Base-by-base conservation (phyloP, 1,139 yeast genomes). In the Yamadazyma mexicana region DNA sequence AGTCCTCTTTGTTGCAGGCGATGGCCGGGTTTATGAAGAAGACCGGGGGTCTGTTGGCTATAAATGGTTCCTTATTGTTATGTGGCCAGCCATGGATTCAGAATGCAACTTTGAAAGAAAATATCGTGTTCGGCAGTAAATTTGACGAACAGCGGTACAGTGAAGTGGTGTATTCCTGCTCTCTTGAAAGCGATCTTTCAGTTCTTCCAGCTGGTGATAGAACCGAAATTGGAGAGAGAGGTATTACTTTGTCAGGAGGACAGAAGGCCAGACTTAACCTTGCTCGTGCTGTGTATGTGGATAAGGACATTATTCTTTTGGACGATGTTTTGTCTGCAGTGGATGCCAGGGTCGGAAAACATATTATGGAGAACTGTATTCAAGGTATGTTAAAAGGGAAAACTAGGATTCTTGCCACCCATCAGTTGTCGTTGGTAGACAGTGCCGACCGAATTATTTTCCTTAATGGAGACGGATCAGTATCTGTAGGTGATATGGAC, bases 1-100 rank as follows among this genome's bases (percentile, higher is more conserved):
- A 85, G 51, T 69, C 86, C 0, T 79, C 88, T 2, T 62, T 85
- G 34, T 64, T 50, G 28, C 45, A 40, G 35, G 86, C 87, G 0
- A 56, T 83, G 20, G 64, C 79, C 4, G 88, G 89, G 1, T 65
- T 69, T 40, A 79, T 79, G 83, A 68, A 63, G 34, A 60, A 68
- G 35, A 60, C 59, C 0, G 23, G 46, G 1, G 83, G 84, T 27
- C 20, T 52, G 0, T 52, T 76, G 1, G 52, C 54, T 39, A 61
- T 69, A 2, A 58, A 66, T 46, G 81, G 81, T 5, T 56, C 66
- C 1, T 45, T 64, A 17, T 48, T 70, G 18, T 57, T 74, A 33
- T 75, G 80, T 52, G 83, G 84, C 2, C 72, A 75, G 33, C 79
- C 79, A 16, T 47, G 77, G 77, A 64, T 70, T 36, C 75, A 70